Base-by-base conservation (phyloP, 2,329 filamentous ascomycete species). In the Chaetoscypha palmicola region DNA sequence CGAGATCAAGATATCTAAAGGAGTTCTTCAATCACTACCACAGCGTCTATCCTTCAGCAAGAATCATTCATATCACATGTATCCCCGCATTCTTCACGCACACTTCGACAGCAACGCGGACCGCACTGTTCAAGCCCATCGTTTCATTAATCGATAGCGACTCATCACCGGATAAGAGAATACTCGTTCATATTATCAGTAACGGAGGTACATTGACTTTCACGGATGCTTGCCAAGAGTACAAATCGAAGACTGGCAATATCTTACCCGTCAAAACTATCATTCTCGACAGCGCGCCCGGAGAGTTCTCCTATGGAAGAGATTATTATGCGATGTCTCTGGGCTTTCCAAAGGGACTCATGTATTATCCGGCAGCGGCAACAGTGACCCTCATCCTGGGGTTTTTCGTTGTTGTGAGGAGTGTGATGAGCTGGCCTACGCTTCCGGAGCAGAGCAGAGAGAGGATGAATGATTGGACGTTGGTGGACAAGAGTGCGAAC, bases 121-220 rank as follows among this genome's bases (percentile, higher is more conserved):
- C 34, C 10, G 34, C 32, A 10, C 16, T 30, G n/a, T 38, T 50
- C 23, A 24, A 40, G 10, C 49, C 49, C 9, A 23, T 49, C 10
- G 23, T 47, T 14, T 38, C 45, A 23, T 45, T 40, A 2, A 44
- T 54, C 7, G 28, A 48, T 16, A 31, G 31, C n/a, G 49, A 49
- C 14, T 31, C 43, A 2, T 11, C 38, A 3, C 23, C 37, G 3
- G 35, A 45, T 4, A 45, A 41, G 2, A 35, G 38, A 8, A 34
- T 52, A 20, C 26, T 54, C 5, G 46, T 52, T 3, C 51, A 54
- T 37, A 26, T 52, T 2, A 37, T 54, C 30, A 50, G 49, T 23
- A 54, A 54, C 31, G 51, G 51, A 7, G 51, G 51, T 0, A 16
- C 41, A 2, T 19, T 52, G 14, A 31, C 21, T 7, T 52, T 47